Conservation (phyloP, 202 grass and related monocot species). For the Setaria italica region DNA sequence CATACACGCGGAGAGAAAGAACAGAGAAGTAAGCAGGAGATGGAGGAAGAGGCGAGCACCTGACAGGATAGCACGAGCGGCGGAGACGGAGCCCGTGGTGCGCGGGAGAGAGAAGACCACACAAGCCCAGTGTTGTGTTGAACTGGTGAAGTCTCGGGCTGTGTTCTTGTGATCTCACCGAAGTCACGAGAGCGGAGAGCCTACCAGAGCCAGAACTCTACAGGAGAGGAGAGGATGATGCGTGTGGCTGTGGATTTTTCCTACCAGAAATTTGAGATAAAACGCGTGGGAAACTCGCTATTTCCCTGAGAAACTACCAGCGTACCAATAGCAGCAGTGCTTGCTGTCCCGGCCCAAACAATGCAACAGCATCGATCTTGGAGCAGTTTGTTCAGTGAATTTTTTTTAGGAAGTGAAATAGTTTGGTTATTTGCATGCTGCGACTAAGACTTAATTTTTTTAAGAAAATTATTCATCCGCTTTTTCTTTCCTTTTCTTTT, state of each 20-base stretch:
- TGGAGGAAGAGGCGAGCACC: background rate
- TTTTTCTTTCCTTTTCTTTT: too few species aligned
- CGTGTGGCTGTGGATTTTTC: slow-evolving; percentile 1
- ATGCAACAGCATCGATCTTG: background rate
- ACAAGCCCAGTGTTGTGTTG: background rate
- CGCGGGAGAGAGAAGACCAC: too few species aligned
- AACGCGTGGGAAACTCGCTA: background rate
- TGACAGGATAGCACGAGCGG: slow-evolving; percentile 22
- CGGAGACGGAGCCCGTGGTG: background rate
- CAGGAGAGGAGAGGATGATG: background rate
- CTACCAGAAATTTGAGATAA: background rate
- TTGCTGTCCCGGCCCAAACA: background rate
- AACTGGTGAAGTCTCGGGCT: background rate
- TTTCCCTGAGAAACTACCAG: background rate
- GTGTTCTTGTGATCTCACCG: background rate
- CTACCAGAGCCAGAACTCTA: background rate
- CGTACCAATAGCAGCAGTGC: background rate
- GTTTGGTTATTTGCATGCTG: too few species aligned
- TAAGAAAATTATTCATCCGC: too few species aligned
- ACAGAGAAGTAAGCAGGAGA: background rate
- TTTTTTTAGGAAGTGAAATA: too few species aligned
- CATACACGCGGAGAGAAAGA: background rate
- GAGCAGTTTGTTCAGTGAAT: too few species aligned
- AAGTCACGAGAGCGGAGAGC: background rate
- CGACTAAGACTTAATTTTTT: too few species aligned